phyloP scores from a whole-genome alignment of 352 stramenopile genomes.

The Plasmopara viticola region DNA sequence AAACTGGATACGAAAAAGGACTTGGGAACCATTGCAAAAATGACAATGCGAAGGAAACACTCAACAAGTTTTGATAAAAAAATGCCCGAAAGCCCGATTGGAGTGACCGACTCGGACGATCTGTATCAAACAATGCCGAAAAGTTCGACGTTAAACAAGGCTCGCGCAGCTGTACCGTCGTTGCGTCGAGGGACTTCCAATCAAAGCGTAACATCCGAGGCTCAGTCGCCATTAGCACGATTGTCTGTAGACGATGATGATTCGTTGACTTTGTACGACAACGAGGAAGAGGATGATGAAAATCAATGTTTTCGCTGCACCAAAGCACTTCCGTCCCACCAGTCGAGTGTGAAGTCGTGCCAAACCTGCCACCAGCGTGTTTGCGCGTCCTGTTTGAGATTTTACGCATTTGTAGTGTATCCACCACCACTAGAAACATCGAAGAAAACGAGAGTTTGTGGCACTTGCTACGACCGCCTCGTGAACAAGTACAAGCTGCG shows the following conservation, averaged over 20 bases:
- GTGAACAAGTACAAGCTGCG: conserved; percentile 60
- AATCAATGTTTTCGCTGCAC: conserved; percentile 63
- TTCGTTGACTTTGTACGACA: conserved; percentile 22
- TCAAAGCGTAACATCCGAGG: conserved; percentile 17
- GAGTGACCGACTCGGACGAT: conserved; percentile 18
- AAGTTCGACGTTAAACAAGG: conserved; percentile 23
- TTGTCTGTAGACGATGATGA: conserved; percentile 19
- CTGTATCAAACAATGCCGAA: conserved; percentile 12
- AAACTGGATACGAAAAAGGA: conserved; percentile 32
- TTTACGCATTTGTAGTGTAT: conserved; percentile 67
- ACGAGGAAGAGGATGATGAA: conserved; percentile 45
- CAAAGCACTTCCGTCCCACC: conserved; percentile 23
- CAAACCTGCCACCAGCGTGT: conserved; percentile 65
- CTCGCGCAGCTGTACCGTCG: conserved; percentile 25
- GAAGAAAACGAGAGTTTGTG: conserved; percentile 60
- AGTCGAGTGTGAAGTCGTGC: conserved; percentile 22
- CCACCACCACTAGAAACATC: conserved; percentile 53
- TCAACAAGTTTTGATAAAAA: conserved; percentile 43
- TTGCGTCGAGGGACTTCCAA: conserved; percentile 24
- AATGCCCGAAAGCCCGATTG: conserved; percentile 22
- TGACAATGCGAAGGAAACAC: conserved; percentile 28
- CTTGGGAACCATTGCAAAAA: conserved; percentile 16
- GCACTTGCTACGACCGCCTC: conserved; percentile 57
- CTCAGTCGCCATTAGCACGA: conserved; percentile 9
- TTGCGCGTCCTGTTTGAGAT: conserved; percentile 45